Percentiles rank a stretch among this genome's conserved stretches.
Evolutionary conservation across 2,329 filamentous ascomycete species (phyloP).

Genomic region (Epichloe scottii): DNA sequence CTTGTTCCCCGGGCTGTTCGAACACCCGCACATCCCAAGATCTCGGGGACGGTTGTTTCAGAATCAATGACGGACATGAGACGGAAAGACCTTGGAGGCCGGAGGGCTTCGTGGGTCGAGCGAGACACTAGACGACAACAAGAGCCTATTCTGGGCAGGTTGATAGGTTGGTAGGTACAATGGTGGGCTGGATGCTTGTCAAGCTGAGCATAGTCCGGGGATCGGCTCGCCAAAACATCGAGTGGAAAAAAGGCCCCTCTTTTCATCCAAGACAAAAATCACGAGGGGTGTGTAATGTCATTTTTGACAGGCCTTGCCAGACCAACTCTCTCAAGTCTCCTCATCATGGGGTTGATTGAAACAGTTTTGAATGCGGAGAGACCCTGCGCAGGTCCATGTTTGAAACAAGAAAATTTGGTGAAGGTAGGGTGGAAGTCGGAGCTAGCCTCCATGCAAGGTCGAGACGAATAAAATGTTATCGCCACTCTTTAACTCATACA

Average conservation of each 20-base stretch:
- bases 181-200: neutral
- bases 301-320: neutral
- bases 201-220: neutral
- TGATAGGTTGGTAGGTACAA: neutral
- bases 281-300: neutral
- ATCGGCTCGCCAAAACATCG: neutral
- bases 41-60: neutral
- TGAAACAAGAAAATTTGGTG: neutral
- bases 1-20: no score
- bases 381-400: neutral
- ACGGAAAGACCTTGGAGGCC: neutral
- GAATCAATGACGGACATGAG: neutral
- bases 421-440: neutral
- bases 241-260: no score
- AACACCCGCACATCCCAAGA: neutral
- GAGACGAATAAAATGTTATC: constrained; percentile 95
- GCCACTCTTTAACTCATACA: constrained; percentile 66
- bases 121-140: neutral
- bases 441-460: constrained; percentile 81
- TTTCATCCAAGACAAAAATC: neutral
- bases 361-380: neutral
- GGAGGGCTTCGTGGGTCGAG: neutral
- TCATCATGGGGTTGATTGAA: neutral
- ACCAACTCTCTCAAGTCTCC: neutral
- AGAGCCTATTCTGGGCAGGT: neutral